Percentiles rank a stretch among this genome's conserved stretches.
Evolutionary conservation across 2,329 filamentous ascomycete species (phyloP).

Genomic region (Tolypocladium album): DNA sequence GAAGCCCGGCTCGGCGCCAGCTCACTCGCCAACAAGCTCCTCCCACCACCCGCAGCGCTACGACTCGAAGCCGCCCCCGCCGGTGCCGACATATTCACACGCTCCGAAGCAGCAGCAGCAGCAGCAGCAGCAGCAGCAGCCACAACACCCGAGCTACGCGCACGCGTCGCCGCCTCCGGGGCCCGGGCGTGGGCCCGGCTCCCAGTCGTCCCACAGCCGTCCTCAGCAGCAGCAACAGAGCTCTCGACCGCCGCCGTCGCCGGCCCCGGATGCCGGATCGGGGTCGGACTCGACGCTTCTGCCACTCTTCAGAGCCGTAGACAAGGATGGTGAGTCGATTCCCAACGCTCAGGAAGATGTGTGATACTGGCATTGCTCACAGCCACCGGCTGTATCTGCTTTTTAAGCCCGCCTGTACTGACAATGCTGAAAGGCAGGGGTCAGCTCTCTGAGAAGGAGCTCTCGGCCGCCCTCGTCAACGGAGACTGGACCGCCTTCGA

Average conservation of each 20-base stretch:
- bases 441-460: constrained; percentile 74
- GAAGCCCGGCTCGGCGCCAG: constrained; percentile 23
- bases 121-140: constrained; percentile 5
- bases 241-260: constrained; percentile 56
- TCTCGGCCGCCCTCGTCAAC: constrained; percentile 86
- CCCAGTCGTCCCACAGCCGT: background rate
- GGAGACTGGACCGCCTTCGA: constrained; percentile 95
- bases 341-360: background rate
- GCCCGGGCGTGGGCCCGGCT: background rate
- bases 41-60: constrained; percentile 25
- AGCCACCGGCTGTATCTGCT: background rate
- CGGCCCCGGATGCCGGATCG: constrained; percentile 38
- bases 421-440: constrained; percentile 44
- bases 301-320: constrained; percentile 81
- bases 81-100: constrained; percentile 5
- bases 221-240: constrained; percentile 8
- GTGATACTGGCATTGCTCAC: background rate
- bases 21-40: constrained; percentile 6
- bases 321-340: constrained; percentile 59
- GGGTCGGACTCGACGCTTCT: constrained; percentile 63
- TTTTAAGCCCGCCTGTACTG: background rate
- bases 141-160: constrained; percentile 26
- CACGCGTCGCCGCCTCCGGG: constrained; percentile 41
- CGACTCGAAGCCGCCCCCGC: constrained; percentile 35
- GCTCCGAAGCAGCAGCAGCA: constrained; percentile 10